Base-by-base conservation (phyloP, 306 rosid species). In the Astragalus membranaceus region DNA sequence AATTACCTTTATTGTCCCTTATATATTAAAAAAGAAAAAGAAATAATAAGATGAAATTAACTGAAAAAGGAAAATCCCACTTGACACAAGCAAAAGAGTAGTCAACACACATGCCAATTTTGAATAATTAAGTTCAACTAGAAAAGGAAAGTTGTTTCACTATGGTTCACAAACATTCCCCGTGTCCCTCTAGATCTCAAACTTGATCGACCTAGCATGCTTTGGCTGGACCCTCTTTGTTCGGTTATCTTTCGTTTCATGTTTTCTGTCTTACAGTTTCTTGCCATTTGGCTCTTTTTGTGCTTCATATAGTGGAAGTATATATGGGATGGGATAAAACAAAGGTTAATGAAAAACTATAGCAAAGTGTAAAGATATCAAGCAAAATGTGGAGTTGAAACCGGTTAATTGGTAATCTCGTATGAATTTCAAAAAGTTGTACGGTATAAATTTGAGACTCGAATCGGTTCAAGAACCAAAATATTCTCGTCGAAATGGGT, bases 291-390 rank as follows among this genome's bases (percentile, higher is more conserved):
- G 83, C 66, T 13, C 4, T 8, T 58, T 74, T 37, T 64, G 1
- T 7, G 49, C 83, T 72, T 78, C 86, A 78, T 54, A 82, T 74
- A 65, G 86, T 78, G 83, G 47, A 57, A 32, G 4, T 12, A n/a
- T 30, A 7, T 7, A 33, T 30, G n/a, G 7, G 6, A 20, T n/a
- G 39, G 16, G 29, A 8, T 49, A 52, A 52, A 43, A 61, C 3
- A 46, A n/a, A 13, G 1, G 37, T 1, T 6, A 5, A 6, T 10
- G 23, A 16, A 32, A 60, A n/a, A 36, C 32, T 5, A 9, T 48
- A 6, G 11, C 54, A 64, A n/a, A 52, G 52, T 4, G 23, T 20
- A 20, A 1, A 20, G 23, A 20, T 20, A 20, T 20, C 23, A 20
- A n/a, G n/a, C 23, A 20, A 20, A 20, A 20, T 20, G 23, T 20